These are phyloP conservation scores for Pyrenophora graminea DNA, from an alignment of 2,329 filamentous ascomycete genomes.

Conservation along the genomic window DNA sequence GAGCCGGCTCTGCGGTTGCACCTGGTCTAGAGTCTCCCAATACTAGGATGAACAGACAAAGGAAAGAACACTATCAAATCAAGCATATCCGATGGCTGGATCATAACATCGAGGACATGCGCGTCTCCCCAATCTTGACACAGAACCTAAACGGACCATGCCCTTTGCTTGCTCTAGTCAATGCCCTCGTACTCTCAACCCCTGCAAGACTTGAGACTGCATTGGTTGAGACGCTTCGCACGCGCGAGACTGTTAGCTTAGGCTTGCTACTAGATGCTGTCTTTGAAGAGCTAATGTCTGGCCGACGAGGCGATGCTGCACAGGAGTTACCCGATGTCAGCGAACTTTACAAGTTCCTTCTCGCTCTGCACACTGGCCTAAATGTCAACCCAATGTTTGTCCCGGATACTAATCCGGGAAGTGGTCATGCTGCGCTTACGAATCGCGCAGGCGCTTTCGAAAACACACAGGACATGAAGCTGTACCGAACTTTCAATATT, in stretches of 20 bases:
- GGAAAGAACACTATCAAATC: slow-evolving; percentile 84
- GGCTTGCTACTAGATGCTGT: slow-evolving; percentile 84
- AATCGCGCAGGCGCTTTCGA: slow-evolving; percentile 75
- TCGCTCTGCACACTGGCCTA: slow-evolving; percentile 92
- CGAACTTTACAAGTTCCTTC: slow-evolving; percentile 84
- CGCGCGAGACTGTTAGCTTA: slow-evolving; percentile 85
- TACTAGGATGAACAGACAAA: slow-evolving; percentile 50
- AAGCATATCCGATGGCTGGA: slow-evolving; percentile 90
- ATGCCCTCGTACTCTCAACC: slow-evolving; percentile 84
- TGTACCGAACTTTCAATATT: slow-evolving; percentile 87
- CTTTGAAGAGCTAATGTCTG: slow-evolving; percentile 89
- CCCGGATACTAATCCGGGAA: slow-evolving; percentile 51
- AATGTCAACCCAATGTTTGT: slow-evolving; percentile 94
- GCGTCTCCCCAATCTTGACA: slow-evolving; percentile 83
- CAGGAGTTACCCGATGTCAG: slow-evolving; percentile 78
- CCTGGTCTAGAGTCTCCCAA: slow-evolving; percentile 47
- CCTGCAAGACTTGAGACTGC: slow-evolving; percentile 68
- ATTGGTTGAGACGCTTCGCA: slow-evolving; percentile 75
- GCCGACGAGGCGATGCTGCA: slow-evolving; percentile 66
- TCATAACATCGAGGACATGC: slow-evolving; percentile 61
- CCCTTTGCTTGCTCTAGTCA: slow-evolving; percentile 88
- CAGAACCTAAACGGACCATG: slow-evolving; percentile 96
- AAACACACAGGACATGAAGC: slow-evolving; percentile 81
- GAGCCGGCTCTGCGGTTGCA: slow-evolving; percentile 17
- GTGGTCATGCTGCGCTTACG: slow-evolving; percentile 41